Conservation (phyloP, 2,329 filamentous ascomycete genomes). For the Cladobotryum protrusum region DNA sequence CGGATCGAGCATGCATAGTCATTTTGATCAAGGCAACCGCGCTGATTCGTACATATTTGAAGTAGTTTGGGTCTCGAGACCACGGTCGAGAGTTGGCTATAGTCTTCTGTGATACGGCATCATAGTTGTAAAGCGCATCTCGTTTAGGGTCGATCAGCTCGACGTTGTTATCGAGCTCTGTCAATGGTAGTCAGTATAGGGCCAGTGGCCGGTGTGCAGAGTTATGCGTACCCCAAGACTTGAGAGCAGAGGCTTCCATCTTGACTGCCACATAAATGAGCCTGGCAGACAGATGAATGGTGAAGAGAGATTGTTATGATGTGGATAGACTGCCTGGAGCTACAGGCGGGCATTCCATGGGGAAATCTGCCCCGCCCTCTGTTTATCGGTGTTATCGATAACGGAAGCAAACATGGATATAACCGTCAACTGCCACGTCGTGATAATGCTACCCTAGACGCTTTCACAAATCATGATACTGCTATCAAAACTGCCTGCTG, state of each 20-base stretch:
- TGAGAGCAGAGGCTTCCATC: constrained; percentile 22
- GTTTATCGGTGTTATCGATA: too few relatives aligned
- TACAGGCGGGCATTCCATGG: too few relatives aligned
- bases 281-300: constrained; percentile 10
- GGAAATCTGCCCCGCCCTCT: too few relatives aligned
- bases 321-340: too few relatives aligned
- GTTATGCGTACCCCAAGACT: constrained; percentile 21
- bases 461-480: too few relatives aligned
- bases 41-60: constrained; percentile 89
- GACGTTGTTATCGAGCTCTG: constrained; percentile 84
- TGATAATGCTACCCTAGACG: neutral
- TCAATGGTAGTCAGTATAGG: neutral
- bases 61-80: constrained; percentile 73
- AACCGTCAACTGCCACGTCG: too few relatives aligned
- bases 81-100: constrained; percentile 65
- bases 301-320: neutral
- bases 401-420: too few relatives aligned
- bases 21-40: constrained; percentile 95
- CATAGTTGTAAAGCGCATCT: constrained; percentile 88
- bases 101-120: constrained; percentile 59
- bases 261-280: constrained; percentile 1
- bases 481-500: too few relatives aligned
- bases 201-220: too few relatives aligned
- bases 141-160: constrained; percentile 77
- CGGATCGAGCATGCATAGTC: constrained; percentile 98